These are phyloP conservation scores for Coniferiporia sulphurascens DNA, from an alignment of 1,284 basidiomycete species.

Conservation along the genomic window DNA sequence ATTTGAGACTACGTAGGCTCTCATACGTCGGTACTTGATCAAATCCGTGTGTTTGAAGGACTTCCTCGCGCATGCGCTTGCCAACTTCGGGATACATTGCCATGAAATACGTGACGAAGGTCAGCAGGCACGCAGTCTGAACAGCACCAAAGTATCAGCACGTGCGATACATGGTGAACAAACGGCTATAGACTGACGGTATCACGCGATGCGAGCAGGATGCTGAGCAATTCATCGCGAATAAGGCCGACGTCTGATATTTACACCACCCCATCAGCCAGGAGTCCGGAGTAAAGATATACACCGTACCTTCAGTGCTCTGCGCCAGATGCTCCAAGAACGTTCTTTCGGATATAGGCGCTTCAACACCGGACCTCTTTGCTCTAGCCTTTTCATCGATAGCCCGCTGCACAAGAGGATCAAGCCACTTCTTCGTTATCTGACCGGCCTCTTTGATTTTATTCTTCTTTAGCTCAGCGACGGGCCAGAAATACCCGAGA, in stretches of 20 bases:
- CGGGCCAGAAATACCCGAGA: conserved; percentile 61
- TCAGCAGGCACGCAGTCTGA: conserved; percentile 58
- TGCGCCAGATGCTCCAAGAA: conserved; percentile 65
- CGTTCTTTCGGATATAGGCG: conserved; percentile 46
- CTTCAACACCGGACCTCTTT: conserved; percentile 34
- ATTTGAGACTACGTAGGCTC: conserved; percentile 51
- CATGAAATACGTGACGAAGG: conserved; percentile 62
- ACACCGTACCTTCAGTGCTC: conserved; percentile 51
- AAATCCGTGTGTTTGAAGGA: conserved; percentile 48
- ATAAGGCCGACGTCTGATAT: conserved; percentile 48
- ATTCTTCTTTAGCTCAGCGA: conserved; percentile 60
- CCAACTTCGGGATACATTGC: conserved; percentile 53
- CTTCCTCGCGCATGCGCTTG: conserved; percentile 52
- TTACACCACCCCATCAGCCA: neutral
- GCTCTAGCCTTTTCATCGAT: conserved; percentile 42
- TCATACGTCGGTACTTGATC: conserved; percentile 46
- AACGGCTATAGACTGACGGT: conserved; percentile 42
- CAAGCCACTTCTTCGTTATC: conserved; percentile 53
- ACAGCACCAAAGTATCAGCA: neutral
- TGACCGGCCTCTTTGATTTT: conserved; percentile 46
- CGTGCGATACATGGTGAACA: neutral
- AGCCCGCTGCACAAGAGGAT: conserved; percentile 54
- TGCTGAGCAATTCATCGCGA: conserved; percentile 67
- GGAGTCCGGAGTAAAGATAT: neutral
- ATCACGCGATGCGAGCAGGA: conserved; percentile 67